Evolutionary conservation across 139 green algal species (phyloP), one percentile per base, ranked within the genome.

Genomic region (Tetradesmus lagerheimii): DNA sequence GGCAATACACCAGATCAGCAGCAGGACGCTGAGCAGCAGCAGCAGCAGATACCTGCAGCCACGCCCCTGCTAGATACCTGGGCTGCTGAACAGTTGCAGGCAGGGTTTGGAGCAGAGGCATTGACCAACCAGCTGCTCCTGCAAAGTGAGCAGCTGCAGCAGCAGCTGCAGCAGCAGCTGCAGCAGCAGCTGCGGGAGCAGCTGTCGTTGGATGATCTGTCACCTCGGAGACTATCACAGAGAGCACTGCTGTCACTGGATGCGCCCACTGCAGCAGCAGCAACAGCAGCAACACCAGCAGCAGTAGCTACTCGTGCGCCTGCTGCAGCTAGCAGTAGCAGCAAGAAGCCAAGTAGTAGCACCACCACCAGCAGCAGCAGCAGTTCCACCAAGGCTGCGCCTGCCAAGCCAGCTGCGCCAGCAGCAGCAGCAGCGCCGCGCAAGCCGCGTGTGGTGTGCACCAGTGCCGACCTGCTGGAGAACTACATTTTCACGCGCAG

Each of bases 401-500:
- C 71, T 29, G 64, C 8, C 29, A 71, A 37, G 8, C 3, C 43
- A n/a, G 71, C 71, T 23, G 31, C 71, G 15, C 34, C 79, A 85
- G 43, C 41, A 18, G 23, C 79, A 85, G 41, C 39, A 71, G 34
- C 85, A 84, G 45, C 74, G 62, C 53, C 18, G 37, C 37, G 23
- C 41, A 78, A 34, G 45, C 45, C 81, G 4, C 81, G 31, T 11
- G 27, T 80, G 12, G 15, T 80, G 83, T 88, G 83, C 64, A 80
- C 64, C 11, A 80, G 38, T 34, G 62, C 25, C 1, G 83, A 88
- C 27, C 62, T 88, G 20, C 62, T 88, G 11, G 83, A 88, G 27
- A 88, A 88, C 38, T 88, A 80, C 29, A 53, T 88, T 6, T 88
- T 80, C 64, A 88, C 64, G 0, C 45, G 47, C 37, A 80, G 83